Evolutionary conservation across 805 yeast species (phyloP), one percentile per base, ranked within the genome.

Genomic region (Wickerhamomyces canadensis): DNA sequence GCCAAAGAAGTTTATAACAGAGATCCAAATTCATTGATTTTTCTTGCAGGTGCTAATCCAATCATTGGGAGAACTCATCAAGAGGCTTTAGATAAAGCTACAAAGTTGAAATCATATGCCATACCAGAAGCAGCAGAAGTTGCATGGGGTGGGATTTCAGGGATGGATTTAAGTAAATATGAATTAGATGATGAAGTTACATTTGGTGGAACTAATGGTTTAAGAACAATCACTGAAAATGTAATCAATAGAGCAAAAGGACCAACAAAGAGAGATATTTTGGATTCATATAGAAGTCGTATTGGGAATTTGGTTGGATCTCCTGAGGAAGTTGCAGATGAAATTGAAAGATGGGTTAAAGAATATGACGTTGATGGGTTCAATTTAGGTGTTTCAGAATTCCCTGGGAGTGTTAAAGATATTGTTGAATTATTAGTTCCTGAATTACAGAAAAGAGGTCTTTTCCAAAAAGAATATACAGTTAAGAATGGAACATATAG

Each of bases 141-240:
- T 2, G 45, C 62, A 12, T 62, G 64, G 38, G 52, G 67, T 30
- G 70, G 69, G 10, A 60, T 67, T 62, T 61, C 67, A 4, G 70
- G 68, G 2, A 52, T 64, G 34, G 69, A 65, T 37, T 49, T 65
- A 25, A 52, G 60, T 19, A 47, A 59, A 28, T 64, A 47, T 44
- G 53, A 45, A 11, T 41, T 48, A 34, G 62, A 61, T 36, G 67
- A 62, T 30, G 11, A 21, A 4, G 47, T 60, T 28, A 47, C 41
- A 16, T 44, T 45, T 19, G 43, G 43, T 8, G 52, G 46, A 13
- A 41, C 54, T 12, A 51, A 58, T 39, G 61, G 62, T 2, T 52
- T 55, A 6, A 49, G 50, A 5, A 55, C 62, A 2, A 51, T 57
- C 18, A 52, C 52, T 8, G 54, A 55, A 37, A 54, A 57, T 4